Evolutionary conservation across 352 stramenopile genomes (phyloP).

Genomic region (Bremia lactucae): DNA sequence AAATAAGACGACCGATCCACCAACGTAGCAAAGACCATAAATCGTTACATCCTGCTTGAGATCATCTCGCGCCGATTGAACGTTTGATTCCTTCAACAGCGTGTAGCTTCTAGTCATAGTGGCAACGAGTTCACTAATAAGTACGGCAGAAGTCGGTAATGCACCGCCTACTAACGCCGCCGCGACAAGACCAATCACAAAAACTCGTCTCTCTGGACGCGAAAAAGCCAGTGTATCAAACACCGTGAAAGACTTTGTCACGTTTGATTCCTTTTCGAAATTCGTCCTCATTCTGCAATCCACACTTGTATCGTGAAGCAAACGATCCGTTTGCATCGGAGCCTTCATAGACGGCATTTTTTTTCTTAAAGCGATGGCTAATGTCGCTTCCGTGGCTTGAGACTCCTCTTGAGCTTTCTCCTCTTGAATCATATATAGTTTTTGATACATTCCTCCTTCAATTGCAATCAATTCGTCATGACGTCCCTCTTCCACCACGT

Average conservation of each 20-base stretch:
- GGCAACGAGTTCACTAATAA: neutral
- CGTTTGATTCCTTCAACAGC: neutral
- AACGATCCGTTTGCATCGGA: neutral
- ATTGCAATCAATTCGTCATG: neutral
- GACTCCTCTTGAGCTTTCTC: neutral
- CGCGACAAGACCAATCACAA: neutral
- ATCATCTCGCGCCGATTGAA: neutral
- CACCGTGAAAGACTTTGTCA: neutral
- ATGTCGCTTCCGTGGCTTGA: neutral
- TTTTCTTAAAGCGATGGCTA: neutral
- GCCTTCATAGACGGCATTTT: neutral
- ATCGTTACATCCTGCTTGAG: neutral
- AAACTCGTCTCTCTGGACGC: neutral
- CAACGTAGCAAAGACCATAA: slow-evolving; percentile 1
- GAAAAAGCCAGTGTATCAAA: neutral
- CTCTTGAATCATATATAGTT: neutral
- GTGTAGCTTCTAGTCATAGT: neutral
- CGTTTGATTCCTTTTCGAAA: neutral
- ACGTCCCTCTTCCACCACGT: neutral
- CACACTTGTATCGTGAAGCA: neutral
- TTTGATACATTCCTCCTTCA: neutral
- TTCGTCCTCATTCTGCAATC: neutral
- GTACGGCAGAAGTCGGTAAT: neutral
- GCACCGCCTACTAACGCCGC: neutral
- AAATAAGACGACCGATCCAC: neutral